Conservation (phyloP, 1,284 basidiomycete species). For the Bjerkandera adusta region DNA sequence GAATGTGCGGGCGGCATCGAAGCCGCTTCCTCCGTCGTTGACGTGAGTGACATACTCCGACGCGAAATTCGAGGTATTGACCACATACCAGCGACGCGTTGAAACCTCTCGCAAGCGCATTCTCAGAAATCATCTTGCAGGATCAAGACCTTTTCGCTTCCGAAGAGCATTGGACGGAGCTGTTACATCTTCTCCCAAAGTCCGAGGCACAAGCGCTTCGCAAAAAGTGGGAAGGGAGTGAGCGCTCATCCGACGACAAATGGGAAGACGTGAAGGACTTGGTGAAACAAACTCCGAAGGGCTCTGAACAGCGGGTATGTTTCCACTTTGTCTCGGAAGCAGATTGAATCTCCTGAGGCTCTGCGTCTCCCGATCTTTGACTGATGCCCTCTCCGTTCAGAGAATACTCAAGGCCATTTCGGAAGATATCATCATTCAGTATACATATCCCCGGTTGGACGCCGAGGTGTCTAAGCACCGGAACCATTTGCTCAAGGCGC, state of each 20-base stretch:
- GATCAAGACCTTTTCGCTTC: constrained; percentile 88
- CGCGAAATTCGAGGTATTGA: constrained; percentile 5
- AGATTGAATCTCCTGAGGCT: background rate
- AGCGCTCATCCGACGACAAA: constrained; percentile 59
- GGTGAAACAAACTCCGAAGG: constrained; percentile 32
- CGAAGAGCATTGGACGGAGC: constrained; percentile 69
- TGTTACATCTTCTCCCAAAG: constrained; percentile 75
- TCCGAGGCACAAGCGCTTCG: constrained; percentile 47
- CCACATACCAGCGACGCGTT: constrained; percentile 45
- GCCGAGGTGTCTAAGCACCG: constrained; percentile 96
- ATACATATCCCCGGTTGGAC: constrained; percentile 96
- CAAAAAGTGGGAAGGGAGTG: constrained; percentile 63
- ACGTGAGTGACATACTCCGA: constrained; percentile 43
- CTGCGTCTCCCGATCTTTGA: too few relatives aligned
- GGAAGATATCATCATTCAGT: constrained; percentile 91
- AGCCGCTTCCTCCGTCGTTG: constrained; percentile 68
- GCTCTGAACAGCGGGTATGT: constrained; percentile 30
- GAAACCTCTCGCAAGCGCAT: constrained; percentile 52
- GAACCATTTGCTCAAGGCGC: constrained; percentile 97
- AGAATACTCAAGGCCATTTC: constrained; percentile 43
- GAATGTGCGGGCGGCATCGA: constrained; percentile 58
- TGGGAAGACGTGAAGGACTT: constrained; percentile 68
- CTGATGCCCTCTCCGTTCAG: background rate
- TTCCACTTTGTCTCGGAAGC: background rate
- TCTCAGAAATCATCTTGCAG: constrained; percentile 69